phyloP scores from a whole-genome alignment of 192 early-diverging fungal genomes.

The Geranomyces variabilis region DNA sequence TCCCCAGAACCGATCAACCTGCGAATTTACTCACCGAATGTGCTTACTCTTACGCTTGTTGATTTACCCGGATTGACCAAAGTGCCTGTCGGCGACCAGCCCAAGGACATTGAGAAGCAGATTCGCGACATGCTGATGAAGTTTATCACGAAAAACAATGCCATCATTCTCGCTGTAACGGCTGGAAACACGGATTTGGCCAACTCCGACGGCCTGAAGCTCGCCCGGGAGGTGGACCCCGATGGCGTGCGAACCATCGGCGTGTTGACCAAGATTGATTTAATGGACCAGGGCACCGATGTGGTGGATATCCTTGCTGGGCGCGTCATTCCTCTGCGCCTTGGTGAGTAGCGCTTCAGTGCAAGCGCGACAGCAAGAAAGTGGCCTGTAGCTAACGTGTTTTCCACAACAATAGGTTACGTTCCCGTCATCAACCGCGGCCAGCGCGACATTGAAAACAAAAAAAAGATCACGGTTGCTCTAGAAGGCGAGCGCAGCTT shows the following conservation, averaged over 20 bases:
- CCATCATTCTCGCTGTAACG: slow-evolving; percentile 97
- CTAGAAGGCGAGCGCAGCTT: slow-evolving; percentile 88
- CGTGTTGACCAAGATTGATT: slow-evolving; percentile 98
- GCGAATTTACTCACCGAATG: slow-evolving; percentile 96
- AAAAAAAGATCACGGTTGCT: slow-evolving; percentile 84
- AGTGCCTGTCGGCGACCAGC: slow-evolving; percentile 98
- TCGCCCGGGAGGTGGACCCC: slow-evolving; percentile 98
- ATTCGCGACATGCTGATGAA: slow-evolving; percentile 98
- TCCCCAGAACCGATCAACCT: slow-evolving; percentile 98
- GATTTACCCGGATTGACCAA: slow-evolving; percentile 99
- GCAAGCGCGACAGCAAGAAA: too few relatives aligned
- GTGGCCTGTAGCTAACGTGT: too few relatives aligned
- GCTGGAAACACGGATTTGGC: slow-evolving; percentile 98
- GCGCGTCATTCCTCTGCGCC: slow-evolving; percentile 91
- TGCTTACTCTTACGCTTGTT: slow-evolving; percentile 96
- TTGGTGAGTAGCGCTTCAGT: too few relatives aligned
- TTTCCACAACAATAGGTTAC: slow-evolving; percentile 88
- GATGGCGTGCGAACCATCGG: slow-evolving; percentile 98
- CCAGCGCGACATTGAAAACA: slow-evolving; percentile 94
- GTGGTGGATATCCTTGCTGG: slow-evolving; percentile 99
- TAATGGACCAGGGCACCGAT: slow-evolving; percentile 99
- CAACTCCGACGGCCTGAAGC: slow-evolving; percentile 98
- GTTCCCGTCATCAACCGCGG: slow-evolving; percentile 99
- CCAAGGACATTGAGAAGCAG: slow-evolving; percentile 98
- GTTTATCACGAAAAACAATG: slow-evolving; percentile 96